phyloP scores from a whole-genome alignment of 148 eudicot genomes.

The Vaccinium vitisidaea region DNA sequence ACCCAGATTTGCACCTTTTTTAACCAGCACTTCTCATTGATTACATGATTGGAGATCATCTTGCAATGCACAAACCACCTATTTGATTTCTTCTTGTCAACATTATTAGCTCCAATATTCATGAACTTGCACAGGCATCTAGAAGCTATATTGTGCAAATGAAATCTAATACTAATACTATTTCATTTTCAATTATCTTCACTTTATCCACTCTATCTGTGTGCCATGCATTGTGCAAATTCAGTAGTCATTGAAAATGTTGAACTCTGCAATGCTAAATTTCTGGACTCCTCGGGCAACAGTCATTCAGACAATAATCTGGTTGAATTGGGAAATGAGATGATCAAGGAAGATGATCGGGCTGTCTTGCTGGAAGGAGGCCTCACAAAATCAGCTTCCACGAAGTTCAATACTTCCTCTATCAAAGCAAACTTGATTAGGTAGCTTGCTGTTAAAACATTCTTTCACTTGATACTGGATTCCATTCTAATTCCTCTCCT shows the following conservation, averaged over 20 bases:
- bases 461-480: not conserved
- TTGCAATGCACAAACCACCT: not conserved
- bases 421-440: constrained; percentile 74
- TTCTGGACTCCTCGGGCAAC: constrained; percentile 29
- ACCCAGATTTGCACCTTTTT: not conserved
- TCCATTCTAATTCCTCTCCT: constrained; percentile 1
- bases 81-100: not conserved
- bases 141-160: not conserved
- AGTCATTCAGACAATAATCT: constrained; percentile 90
- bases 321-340: constrained; percentile 69
- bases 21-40: not conserved
- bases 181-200: not conserved
- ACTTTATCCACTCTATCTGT: not conserved
- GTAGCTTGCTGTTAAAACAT: constrained; percentile 34
- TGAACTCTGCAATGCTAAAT: constrained; percentile 18
- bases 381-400: constrained; percentile 70
- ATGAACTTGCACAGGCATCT: not conserved
- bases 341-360: constrained; percentile 78
- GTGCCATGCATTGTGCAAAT: not conserved
- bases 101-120: not conserved
- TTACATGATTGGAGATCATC: not conserved
- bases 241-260: not conserved
- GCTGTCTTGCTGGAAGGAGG: constrained; percentile 90
- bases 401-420: constrained; percentile 48
- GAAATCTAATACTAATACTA: not conserved